Evolutionary conservation across 306 rosid species (phyloP).

Genomic region (Aeschynomene evenia): DNA sequence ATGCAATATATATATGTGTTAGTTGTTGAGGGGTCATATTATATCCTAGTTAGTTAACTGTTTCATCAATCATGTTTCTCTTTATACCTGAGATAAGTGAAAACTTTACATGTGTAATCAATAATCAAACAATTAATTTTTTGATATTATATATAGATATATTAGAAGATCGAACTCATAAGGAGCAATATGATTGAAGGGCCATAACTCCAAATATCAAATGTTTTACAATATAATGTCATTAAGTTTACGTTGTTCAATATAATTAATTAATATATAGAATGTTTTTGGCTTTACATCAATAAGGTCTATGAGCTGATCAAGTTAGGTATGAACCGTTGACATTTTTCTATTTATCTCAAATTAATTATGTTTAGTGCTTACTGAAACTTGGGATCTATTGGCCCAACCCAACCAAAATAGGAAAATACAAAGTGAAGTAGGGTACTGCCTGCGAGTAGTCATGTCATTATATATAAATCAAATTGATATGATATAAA

Average conservation of each 20-base stretch:
- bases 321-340: neutral
- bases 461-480: neutral
- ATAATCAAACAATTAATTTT: no score
- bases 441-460: conserved; percentile 5
- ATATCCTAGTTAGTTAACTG: no score
- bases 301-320: neutral
- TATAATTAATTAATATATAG: neutral
- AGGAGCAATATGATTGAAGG: no score
- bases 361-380: neutral
- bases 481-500: neutral
- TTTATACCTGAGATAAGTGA: no score
- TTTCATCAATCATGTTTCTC: no score
- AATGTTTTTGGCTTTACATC: neutral
- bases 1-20: no score
- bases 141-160: no score
- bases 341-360: conserved; percentile 2
- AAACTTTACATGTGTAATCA: no score
- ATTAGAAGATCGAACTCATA: no score
- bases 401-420: neutral
- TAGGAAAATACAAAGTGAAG: neutral
- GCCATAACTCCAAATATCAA: no score
- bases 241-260: neutral
- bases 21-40: no score
- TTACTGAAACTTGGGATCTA: neutral
- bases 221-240: no score